Evolutionary conservation across 202 grass and related monocot species (phyloP).

Genomic region (Setaria viridis): DNA sequence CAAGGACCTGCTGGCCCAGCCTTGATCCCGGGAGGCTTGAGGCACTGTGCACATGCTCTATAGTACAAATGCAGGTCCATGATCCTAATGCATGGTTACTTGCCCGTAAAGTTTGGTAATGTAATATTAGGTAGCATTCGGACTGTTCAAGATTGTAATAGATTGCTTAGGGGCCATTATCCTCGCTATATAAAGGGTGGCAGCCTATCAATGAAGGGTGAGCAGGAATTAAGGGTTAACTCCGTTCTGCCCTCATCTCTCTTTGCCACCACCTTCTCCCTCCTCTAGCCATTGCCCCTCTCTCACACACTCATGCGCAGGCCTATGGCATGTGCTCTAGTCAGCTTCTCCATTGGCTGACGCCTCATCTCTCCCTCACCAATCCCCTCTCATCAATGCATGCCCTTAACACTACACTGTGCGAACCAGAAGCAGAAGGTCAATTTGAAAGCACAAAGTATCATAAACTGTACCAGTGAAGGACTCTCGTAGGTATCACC

Average conservation of each 20-base stretch:
- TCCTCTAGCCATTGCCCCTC: neutral
- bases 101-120: neutral
- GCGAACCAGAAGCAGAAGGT: slow-evolving; percentile 8
- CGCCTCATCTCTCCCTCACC: neutral
- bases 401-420: neutral
- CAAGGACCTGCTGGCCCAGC: neutral
- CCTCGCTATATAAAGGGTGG: neutral
- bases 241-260: slow-evolving; percentile 8
- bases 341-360: neutral
- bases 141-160: neutral
- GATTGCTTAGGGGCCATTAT: neutral
- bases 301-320: neutral
- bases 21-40: neutral
- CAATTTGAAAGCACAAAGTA: slow-evolving; percentile 34
- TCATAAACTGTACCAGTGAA: slow-evolving; percentile 63
- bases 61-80: neutral
- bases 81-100: neutral
- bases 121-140: neutral
- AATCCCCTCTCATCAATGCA: neutral
- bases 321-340: neutral
- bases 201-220: neutral
- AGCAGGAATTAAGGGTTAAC: neutral
- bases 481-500: slow-evolving; percentile 77
- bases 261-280: neutral
- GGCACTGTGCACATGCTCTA: neutral